Evolutionary conservation across 495 filamentous ascomycete species (phyloP).

Genomic region (Physcia stellaris): DNA sequence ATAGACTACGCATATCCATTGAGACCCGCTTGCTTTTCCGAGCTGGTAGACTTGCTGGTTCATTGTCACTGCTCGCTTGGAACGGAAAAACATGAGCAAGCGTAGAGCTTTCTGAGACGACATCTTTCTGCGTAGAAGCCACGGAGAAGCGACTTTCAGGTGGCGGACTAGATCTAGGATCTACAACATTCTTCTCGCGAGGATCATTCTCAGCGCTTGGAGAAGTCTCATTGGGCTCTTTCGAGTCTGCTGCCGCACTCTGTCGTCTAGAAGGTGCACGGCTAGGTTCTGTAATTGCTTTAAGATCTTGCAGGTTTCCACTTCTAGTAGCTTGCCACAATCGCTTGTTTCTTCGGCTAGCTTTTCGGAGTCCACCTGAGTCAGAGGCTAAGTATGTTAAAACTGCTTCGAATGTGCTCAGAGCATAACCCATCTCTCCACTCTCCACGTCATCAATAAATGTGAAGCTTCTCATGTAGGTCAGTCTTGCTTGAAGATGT

Average conservation of each 20-base stretch:
- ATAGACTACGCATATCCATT: constrained; percentile 78
- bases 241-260: background rate
- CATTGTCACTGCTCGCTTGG: constrained; percentile 36
- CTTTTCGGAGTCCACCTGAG: constrained; percentile 63
- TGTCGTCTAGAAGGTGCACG: constrained; percentile 6
- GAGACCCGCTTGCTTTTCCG: constrained; percentile 63
- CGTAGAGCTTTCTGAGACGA: constrained; percentile 41
- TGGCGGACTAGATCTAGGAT: background rate
- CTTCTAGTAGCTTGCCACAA: constrained; percentile 76
- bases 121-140: constrained; percentile 14
- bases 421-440: constrained; percentile 91
- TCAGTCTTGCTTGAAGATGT: constrained; percentile 71
- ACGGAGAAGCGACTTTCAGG: constrained; percentile 5
- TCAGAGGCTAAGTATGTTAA: constrained; percentile 79
- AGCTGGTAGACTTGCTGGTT: constrained; percentile 24
- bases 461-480: constrained; percentile 92
- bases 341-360: constrained; percentile 71
- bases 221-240: background rate
- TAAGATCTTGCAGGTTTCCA: constrained; percentile 63
- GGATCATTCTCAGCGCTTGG: constrained; percentile 34
- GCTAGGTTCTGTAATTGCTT: constrained; percentile 59
- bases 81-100: constrained; percentile 86
- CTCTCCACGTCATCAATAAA: constrained; percentile 96
- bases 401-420: constrained; percentile 94
- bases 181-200: background rate